Evolutionary conservation across 2,329 filamentous ascomycete genomes (phyloP).

Genomic region (Xylaria sp.): DNA sequence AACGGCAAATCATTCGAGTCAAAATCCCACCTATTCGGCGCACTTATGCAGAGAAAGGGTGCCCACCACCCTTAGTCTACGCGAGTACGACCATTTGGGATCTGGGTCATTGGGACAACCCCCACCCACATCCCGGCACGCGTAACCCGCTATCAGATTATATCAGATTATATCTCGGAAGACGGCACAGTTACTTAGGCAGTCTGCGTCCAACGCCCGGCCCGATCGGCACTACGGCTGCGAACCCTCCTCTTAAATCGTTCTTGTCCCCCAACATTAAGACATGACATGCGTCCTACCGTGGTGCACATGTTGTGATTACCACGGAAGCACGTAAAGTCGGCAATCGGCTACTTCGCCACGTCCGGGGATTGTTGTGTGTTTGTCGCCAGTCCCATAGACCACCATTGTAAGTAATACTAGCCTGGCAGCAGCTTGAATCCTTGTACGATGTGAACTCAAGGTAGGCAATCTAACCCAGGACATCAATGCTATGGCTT

Average conservation of each 20-base stretch:
- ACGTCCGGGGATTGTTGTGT: not conserved
- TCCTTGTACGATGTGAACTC: not conserved
- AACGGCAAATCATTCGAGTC: not conserved
- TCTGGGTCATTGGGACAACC: not conserved
- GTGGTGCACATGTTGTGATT: not conserved
- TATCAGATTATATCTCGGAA: conserved; percentile 21
- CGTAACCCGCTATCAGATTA: conserved; percentile 7
- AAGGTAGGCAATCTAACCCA: not conserved
- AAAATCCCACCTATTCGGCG: conserved; percentile 11
- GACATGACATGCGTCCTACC: conserved; percentile 12
- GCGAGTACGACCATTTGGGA: not conserved
- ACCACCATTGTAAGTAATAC: not conserved
- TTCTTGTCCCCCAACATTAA: not conserved
- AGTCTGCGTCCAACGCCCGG: conserved; percentile 13
- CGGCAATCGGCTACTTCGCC: not conserved
- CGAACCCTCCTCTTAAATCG: not conserved
- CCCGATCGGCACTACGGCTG: conserved; percentile 23
- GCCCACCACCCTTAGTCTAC: not conserved
- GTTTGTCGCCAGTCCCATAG: not conserved
- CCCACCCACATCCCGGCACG: conserved; percentile 26
- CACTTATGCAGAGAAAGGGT: conserved; percentile 17
- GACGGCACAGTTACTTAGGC: conserved; percentile 23
- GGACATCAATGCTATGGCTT: not conserved
- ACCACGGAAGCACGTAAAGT: not conserved
- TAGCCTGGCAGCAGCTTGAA: not conserved